phyloP scores from a whole-genome alignment of 2,329 filamentous ascomycete species.

The Pseudogymnoascus sp. region DNA sequence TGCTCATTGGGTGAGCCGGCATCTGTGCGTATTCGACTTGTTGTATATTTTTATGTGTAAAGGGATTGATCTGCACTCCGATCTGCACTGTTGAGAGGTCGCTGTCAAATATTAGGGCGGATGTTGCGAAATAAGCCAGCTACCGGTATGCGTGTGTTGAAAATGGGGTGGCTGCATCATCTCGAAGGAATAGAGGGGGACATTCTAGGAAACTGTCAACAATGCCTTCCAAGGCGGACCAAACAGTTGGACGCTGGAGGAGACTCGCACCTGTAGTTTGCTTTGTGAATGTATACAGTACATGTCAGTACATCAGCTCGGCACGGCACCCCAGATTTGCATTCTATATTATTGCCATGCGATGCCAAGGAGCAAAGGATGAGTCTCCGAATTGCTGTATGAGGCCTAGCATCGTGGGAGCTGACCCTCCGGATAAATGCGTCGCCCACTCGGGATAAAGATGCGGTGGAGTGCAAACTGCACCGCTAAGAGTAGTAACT shows the following conservation, averaged over 20 bases:
- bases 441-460: conserved; percentile 2
- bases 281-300: neutral
- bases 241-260: neutral
- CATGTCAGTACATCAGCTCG: neutral
- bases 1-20: neutral
- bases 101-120: neutral
- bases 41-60: neutral
- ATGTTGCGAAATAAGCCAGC: neutral
- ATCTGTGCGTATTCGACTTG: neutral
- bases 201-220: neutral
- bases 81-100: neutral
- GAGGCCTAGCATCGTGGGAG: neutral
- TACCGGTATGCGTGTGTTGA: neutral
- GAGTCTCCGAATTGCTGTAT: neutral
- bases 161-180: neutral
- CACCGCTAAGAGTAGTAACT: no score
- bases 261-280: neutral
- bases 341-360: neutral
- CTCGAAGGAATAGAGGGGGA: neutral
- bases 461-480: neutral
- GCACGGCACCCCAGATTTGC: conserved; percentile 1
- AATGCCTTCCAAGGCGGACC: neutral
- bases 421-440: conserved; percentile 7
- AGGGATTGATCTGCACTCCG: conserved; percentile 1
- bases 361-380: neutral